Base-by-base conservation (phyloP, 2,329 filamentous ascomycete genomes). In the Zelopaecilomyces penicillatus region DNA sequence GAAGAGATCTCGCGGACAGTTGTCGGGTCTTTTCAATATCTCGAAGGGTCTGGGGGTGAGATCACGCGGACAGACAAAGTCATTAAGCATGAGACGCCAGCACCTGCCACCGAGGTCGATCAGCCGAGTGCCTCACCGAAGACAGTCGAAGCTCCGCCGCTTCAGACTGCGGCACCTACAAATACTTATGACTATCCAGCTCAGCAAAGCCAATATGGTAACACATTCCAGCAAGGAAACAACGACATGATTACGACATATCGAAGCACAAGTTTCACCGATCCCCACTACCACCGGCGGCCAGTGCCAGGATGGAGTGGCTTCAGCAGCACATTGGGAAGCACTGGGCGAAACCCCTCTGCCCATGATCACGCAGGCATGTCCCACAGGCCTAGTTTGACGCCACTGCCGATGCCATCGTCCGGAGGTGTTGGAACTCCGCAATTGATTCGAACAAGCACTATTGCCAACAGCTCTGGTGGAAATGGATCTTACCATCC, bases 401-500 rank as follows among this genome's bases (percentile, higher is more conserved):
- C 73, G 29, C 64, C 73, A 6, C 56, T 75, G n/a, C 66, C 74
- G 35, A 67, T 74, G 48, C 69, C 74, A 2, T 63, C 69, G 0
- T 62, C 67, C 1, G 61, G 60, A 27, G 58, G 47, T 5, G 58
- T 40, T 42, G 58, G 57, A 5, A 54, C 66, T 4, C 75, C 76
- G 2, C 67, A 71, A 50, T 69, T 80, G 3, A 68, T 78, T 26
- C 69, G 76, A 32, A 80, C 76, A 4, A 80, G 75, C 61, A 78
- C 74, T 2, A 64, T 78, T 10, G 60, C 64, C 34, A 62, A 63
- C 45, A 65, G 64, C 9, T 58, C 56, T 46, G 49, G 62, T 32
- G 54, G 60, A 39, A 57, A 64, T 37, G 64, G 68, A 4, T 70
- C 73, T 1, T 87, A 89, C 65, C 87, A 89, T 54, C 84, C 85